Evolutionary conservation across 306 rosid species (phyloP), one percentile per base, ranked within the genome.

Genomic region (Ochetophila trinervis): DNA sequence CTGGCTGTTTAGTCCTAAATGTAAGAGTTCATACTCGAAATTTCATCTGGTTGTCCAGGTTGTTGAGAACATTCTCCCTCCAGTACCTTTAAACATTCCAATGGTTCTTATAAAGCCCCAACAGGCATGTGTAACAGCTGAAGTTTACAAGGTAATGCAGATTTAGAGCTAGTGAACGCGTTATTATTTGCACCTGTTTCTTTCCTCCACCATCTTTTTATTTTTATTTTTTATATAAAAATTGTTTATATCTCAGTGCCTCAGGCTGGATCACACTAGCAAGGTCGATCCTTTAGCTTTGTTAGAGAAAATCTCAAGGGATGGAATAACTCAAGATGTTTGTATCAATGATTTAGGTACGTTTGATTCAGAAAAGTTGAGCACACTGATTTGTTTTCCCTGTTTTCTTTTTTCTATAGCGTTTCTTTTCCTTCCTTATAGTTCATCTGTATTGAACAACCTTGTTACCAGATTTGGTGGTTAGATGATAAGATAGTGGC

Each of bases 101-200:
- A 84, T 93, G 96, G 91, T 88, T 79, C 98, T 93, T 77, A 89
- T 93, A 74, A 93, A 93, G 64, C 98, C 98, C 35, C 91, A 61
- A 60, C 74, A 89, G 68, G 98, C 97, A 60, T 93, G 98, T 79
- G 78, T 96, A 13, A 93, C 98, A 1, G 96, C 94, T 22, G 97
- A 87, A 83, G 98, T 93, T 65, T 93, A 93, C 76, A 89, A 89
- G 97, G 98, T 93, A 87, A 60, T 47, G 62, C 60, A 62, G 61
- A 65, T 76, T 62, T 68, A 8, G 42, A 47, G 22, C 53, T 21
- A 37, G 36, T 22, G 53, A 60, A 35, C 4, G 34, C 30, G 64
- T 36, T 48, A 22, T 53, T 55, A 63, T 74, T 53, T 24, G 44
- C 62, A 21, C 42, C 12, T 57, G 22, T 35, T 24, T 15, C 52